Conservation (phyloP, 2,329 filamentous ascomycete genomes). For the Polychaeton citri region DNA sequence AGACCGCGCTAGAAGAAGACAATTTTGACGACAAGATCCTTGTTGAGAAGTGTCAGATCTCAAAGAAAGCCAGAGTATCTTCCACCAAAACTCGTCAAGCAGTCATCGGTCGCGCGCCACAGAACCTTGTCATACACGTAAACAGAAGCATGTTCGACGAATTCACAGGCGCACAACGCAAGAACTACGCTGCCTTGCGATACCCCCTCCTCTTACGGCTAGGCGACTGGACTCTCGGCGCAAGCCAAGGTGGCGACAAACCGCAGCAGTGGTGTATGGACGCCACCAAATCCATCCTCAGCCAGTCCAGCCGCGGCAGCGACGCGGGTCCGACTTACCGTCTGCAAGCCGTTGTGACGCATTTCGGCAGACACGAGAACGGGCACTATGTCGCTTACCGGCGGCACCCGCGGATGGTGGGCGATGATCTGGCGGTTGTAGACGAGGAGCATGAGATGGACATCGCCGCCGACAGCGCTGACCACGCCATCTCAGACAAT, state of each 20-base stretch:
- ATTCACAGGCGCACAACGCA: slow-evolving; percentile 61
- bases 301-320: slow-evolving; percentile 32
- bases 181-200: slow-evolving; percentile 66
- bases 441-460: slow-evolving; percentile 2
- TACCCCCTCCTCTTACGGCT: slow-evolving; percentile 68
- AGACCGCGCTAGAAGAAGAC: slow-evolving; percentile 61
- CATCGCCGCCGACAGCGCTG: slow-evolving; percentile 12
- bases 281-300: slow-evolving; percentile 61
- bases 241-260: slow-evolving; percentile 13
- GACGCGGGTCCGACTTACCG: slow-evolving; percentile 46
- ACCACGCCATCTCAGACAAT: slow-evolving; percentile 5
- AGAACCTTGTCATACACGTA: slow-evolving; percentile 71
- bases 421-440: slow-evolving; percentile 16
- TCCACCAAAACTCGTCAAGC: slow-evolving; percentile 84
- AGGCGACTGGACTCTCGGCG: slow-evolving; percentile 69
- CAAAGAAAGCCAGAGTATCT: slow-evolving; percentile 52
- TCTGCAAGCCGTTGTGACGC: slow-evolving; percentile 72
- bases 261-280: slow-evolving; percentile 59
- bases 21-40: slow-evolving; percentile 53
- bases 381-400: slow-evolving; percentile 92
- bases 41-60: slow-evolving; percentile 31
- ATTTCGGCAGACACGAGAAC: slow-evolving; percentile 83
- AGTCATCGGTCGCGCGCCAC: slow-evolving; percentile 69
- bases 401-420: slow-evolving; percentile 36
- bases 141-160: slow-evolving; percentile 90